Evolutionary conservation across 192 early-diverging fungal species (phyloP).

Genomic region (Allomyces macrogynus): DNA sequence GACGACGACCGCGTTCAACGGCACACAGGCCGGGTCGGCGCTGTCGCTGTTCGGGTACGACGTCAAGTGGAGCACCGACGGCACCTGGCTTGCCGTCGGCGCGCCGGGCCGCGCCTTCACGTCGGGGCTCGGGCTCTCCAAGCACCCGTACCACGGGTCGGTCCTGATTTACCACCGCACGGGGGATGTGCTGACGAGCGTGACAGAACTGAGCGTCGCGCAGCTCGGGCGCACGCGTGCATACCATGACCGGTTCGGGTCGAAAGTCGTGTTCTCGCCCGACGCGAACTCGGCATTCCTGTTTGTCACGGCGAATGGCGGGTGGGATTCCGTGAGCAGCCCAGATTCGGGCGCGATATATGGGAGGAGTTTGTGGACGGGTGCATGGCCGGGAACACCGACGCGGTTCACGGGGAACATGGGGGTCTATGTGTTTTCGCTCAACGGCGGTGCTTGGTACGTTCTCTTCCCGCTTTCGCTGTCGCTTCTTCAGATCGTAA

Average conservation of each 20-base stretch:
- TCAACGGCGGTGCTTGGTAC: neutral
- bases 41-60: neutral
- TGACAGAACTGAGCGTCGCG: neutral
- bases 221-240: neutral
- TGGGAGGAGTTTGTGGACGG: no score
- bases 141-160: constrained; percentile 1
- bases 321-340: neutral
- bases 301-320: neutral
- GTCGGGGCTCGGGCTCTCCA: no score
- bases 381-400: no score
- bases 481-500: neutral
- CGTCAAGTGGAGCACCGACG: neutral
- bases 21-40: neutral
- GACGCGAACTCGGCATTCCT: neutral
- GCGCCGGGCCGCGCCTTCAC: neutral
- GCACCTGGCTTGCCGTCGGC: neutral
- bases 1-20: neutral
- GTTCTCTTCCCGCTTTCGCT: neutral
- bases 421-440: neutral
- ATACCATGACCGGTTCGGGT: neutral
- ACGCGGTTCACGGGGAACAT: neutral
- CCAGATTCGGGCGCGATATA: neutral
- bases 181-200: neutral
- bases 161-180: neutral
- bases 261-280: neutral